These are phyloP conservation scores for Laburnicola sp. DNA, from an alignment of 2,329 filamentous ascomycete species.

Conservation along the genomic window DNA sequence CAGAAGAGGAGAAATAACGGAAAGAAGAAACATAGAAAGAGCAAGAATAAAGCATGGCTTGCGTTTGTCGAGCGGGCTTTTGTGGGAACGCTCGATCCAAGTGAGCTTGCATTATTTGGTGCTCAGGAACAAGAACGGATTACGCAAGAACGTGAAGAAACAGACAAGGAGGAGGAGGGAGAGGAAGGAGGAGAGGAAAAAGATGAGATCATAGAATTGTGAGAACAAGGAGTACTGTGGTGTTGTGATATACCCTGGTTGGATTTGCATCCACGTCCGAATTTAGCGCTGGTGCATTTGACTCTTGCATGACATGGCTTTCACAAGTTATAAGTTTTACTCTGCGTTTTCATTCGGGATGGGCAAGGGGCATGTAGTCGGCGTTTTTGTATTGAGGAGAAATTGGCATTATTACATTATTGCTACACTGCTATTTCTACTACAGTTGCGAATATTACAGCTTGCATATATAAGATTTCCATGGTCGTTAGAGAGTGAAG, in stretches of 20 bases:
- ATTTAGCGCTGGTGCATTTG: too few species aligned
- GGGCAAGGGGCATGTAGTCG: too few species aligned
- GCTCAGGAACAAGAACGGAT: background rate
- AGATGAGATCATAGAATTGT: conserved; percentile 26
- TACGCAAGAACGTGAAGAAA: background rate
- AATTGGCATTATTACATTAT: too few species aligned
- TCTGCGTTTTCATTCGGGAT: too few species aligned
- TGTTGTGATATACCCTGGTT: background rate
- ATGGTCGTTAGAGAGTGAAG: too few species aligned
- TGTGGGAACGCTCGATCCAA: conserved; percentile 69
- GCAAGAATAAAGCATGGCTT: conserved; percentile 68
- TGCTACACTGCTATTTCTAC: too few species aligned
- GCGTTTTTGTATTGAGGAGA: too few species aligned
- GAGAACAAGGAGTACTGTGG: background rate
- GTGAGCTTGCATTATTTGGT: conserved; percentile 59
- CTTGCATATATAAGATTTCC: too few species aligned
- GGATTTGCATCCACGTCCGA: too few species aligned
- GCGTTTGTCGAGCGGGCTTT: conserved; percentile 79
- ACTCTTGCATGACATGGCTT: too few species aligned
- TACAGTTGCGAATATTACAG: too few species aligned
- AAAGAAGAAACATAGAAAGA: conserved; percentile 54
- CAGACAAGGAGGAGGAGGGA: background rate
- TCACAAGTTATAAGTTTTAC: too few species aligned
- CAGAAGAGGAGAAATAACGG: background rate
- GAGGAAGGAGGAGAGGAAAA: conserved; percentile 3